A percentile compares a stretch with the other conserved stretches of the same genome.
Evolutionary conservation across 2,329 filamentous ascomycete genomes (phyloP).

Genomic region (Fusarium sp.): DNA sequence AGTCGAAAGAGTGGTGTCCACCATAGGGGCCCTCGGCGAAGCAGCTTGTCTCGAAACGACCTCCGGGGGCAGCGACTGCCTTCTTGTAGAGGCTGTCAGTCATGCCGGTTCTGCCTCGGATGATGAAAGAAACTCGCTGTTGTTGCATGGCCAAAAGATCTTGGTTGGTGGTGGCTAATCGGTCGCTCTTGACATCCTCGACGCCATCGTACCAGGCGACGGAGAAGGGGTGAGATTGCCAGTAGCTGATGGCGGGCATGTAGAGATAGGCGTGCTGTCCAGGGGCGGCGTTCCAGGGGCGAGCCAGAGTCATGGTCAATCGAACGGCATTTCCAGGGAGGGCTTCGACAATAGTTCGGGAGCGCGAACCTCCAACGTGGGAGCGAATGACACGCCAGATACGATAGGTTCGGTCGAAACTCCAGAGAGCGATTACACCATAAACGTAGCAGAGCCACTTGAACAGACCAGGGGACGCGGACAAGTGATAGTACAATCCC

Average conservation of each 20-base stretch:
- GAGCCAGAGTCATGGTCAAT: constrained; percentile 78
- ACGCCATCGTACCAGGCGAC: constrained; percentile 81
- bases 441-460: constrained; percentile 69
- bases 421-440: constrained; percentile 75
- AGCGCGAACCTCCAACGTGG: constrained; percentile 75
- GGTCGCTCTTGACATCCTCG: constrained; percentile 62
- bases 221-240: constrained; percentile 84
- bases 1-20: constrained; percentile 75
- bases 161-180: constrained; percentile 69
- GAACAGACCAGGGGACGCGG: constrained; percentile 55
- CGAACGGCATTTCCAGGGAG: constrained; percentile 81
- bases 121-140: constrained; percentile 76
- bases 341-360: constrained; percentile 77
- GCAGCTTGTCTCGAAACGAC: constrained; percentile 72
- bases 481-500: constrained; percentile 75
- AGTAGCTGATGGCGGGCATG: constrained; percentile 76
- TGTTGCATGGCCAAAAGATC: constrained; percentile 71
- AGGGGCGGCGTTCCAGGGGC: constrained; percentile 80
- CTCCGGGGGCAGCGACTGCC: constrained; percentile 70
- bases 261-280: constrained; percentile 86
- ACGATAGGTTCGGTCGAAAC: constrained; percentile 70
- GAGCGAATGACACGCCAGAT: constrained; percentile 70
- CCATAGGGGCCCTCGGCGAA: constrained; percentile 83
- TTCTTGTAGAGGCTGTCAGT: constrained; percentile 77
- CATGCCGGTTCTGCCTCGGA: constrained; percentile 79